These are phyloP conservation scores for Aspergillus eucalypticola DNA, from an alignment of 2,329 filamentous ascomycete genomes.

Conservation along the genomic window DNA sequence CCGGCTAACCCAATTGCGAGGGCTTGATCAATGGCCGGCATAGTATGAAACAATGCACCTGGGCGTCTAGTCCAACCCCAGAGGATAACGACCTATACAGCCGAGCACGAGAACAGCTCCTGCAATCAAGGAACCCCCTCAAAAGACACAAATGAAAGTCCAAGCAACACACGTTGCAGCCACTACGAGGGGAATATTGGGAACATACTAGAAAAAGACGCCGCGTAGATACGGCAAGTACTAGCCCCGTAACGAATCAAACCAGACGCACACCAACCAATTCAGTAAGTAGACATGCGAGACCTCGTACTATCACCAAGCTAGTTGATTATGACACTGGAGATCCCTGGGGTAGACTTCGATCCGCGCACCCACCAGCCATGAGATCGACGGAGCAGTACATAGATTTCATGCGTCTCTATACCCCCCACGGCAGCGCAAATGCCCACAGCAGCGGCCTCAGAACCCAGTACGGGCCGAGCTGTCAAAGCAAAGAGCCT, in stretches of 20 bases:
- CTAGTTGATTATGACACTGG: neutral
- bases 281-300: neutral
- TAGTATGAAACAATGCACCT: too few species aligned
- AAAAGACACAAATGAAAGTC: too few species aligned
- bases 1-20: too few species aligned
- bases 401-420: neutral
- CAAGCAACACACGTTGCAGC: too few species aligned
- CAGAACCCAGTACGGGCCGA: neutral
- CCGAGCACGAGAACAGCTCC: too few species aligned
- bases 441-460: neutral
- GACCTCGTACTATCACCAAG: neutral
- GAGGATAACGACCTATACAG: too few species aligned
- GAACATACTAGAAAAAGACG: too few species aligned
- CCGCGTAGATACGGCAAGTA: too few species aligned
- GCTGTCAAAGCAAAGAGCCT: neutral
- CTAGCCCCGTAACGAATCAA: neutral
- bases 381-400: neutral
- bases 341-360: neutral
- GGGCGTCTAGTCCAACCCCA: too few species aligned
- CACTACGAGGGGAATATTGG: too few species aligned
- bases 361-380: neutral
- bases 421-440: neutral
- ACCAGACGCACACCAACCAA: neutral
- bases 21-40: too few species aligned
- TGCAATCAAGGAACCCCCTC: too few species aligned